Percentiles rank a stretch among this genome's conserved stretches.
phyloP scores from a whole-genome alignment of 208 protist genomes.

The Balamuthia mandrillaris region DNA sequence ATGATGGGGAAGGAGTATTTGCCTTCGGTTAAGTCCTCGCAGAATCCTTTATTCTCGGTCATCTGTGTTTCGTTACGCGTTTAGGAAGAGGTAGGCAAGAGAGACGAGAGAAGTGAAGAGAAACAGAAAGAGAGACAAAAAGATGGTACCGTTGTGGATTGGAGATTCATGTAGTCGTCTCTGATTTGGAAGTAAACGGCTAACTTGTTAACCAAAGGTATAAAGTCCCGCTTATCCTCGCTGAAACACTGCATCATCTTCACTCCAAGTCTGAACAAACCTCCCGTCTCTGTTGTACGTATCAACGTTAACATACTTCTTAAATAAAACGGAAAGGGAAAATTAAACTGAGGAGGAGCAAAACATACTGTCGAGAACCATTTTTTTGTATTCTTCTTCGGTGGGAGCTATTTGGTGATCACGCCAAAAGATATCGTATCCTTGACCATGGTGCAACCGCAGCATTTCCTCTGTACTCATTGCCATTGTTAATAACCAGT shows the following conservation, averaged over 20 bases:
- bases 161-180: constrained; percentile 81
- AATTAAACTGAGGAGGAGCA: neutral
- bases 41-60: constrained; percentile 68
- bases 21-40: constrained; percentile 79
- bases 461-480: constrained; percentile 67
- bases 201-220: constrained; percentile 66
- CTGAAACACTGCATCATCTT: constrained; percentile 71
- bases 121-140: neutral
- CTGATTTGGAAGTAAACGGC: constrained; percentile 78
- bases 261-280: constrained; percentile 73
- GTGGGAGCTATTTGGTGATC: constrained; percentile 70
- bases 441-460: constrained; percentile 74
- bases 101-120: neutral
- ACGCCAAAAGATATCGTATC: constrained; percentile 78
- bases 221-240: constrained; percentile 62
- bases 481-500: neutral
- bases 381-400: constrained; percentile 69
- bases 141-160: constrained; percentile 37
- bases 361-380: constrained; percentile 73
- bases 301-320: neutral
- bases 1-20: constrained; percentile 83
- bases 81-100: neutral
- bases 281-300: constrained; percentile 77
- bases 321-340: neutral
- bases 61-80: too few species aligned